Evolutionary conservation across 2,329 filamentous ascomycete genomes (phyloP).

Genomic region (Fusarium setosum): DNA sequence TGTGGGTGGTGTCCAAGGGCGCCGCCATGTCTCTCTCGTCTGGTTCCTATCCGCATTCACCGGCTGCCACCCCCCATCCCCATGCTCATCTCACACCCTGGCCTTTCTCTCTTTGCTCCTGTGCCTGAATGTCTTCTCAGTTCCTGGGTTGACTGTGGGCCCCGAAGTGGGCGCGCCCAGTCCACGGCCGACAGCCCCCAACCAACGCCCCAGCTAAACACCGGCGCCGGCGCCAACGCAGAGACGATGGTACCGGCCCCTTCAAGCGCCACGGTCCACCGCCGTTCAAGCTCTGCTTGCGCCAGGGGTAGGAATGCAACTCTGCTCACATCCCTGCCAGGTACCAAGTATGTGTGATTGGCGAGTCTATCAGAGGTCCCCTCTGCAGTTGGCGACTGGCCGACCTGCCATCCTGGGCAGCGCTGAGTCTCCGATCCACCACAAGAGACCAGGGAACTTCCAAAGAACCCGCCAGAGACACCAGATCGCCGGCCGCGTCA

Average conservation of each 20-base stretch:
- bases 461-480: conserved; percentile 15
- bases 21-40: conserved; percentile 31
- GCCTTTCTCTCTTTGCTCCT: conserved; percentile 6
- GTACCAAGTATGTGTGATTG: conserved; percentile 38
- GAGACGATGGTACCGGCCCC: conserved; percentile 21
- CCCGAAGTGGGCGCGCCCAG: conserved; percentile 16
- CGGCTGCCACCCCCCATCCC: conserved; percentile 22
- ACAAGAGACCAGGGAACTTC: conserved; percentile 3
- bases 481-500: conserved; percentile 38
- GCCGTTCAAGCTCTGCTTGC: conserved; percentile 33
- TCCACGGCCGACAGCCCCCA: conserved; percentile 1
- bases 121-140: conserved; percentile 13
- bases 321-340: conserved; percentile 34
- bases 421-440: conserved; percentile 9
- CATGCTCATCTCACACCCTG: conserved; percentile 21
- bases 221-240: conserved; percentile 32
- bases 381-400: conserved; percentile 2
- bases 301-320: conserved; percentile 17
- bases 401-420: conserved; percentile 15
- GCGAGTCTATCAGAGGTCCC: conserved; percentile 4
- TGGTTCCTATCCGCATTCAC: conserved; percentile 17
- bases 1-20: conserved; percentile 24
- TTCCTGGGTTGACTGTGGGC: conserved; percentile 20
- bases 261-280: conserved; percentile 25
- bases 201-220: conserved; percentile 16